Conservation (phyloP, 805 yeast species). For the Teunomyces kruisii region DNA sequence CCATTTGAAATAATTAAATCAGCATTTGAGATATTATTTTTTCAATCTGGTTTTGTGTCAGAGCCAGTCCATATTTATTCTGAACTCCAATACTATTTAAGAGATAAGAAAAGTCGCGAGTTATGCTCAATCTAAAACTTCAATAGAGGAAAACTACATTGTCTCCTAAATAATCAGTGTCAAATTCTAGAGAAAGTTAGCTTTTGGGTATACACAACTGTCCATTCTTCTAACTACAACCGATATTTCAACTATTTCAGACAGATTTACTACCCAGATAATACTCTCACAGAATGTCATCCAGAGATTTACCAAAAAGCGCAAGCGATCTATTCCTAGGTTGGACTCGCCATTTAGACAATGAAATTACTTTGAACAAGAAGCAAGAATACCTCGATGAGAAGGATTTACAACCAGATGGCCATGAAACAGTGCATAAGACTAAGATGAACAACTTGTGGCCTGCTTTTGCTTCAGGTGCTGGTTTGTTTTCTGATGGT, state of each 20-base stretch:
- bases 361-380: constrained; percentile 45
- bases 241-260: background rate
- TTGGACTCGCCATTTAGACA: constrained; percentile 41
- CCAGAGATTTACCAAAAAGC: constrained; percentile 54
- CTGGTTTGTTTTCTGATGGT: constrained; percentile 92
- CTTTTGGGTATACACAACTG: background rate
- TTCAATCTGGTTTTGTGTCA: background rate
- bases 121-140: background rate
- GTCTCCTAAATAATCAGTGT: background rate
- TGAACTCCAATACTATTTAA: background rate
- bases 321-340: constrained; percentile 36
- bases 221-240: background rate
- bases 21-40: background rate
- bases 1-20: background rate
- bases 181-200: background rate
- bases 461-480: constrained; percentile 60
- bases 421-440: constrained; percentile 5
- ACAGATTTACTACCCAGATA: background rate
- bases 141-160: background rate
- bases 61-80: background rate
- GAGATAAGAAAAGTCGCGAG: constrained; percentile 1
- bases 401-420: constrained; percentile 10
- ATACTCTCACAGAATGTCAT: constrained; percentile 9
- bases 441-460: constrained; percentile 25
- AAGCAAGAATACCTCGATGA: constrained; percentile 17